Conservation (phyloP, 768 basidiomycete genomes). For the Lactarius evosmus region DNA sequence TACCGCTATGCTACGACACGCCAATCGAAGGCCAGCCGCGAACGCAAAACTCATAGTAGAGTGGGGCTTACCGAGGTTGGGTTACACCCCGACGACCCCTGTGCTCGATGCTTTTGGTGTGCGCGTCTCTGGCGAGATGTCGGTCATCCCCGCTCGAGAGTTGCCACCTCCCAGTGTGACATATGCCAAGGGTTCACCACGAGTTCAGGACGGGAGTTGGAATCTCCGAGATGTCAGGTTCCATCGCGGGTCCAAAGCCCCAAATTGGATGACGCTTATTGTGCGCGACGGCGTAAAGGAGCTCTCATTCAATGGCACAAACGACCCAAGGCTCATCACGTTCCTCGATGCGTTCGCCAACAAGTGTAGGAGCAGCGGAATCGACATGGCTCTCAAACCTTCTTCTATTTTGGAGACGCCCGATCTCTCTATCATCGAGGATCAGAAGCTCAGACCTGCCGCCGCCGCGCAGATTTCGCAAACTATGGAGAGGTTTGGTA, state of each 20-base stretch:
- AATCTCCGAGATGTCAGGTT: slow-evolving; percentile 74
- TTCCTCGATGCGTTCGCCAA: slow-evolving; percentile 52
- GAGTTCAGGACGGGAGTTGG: slow-evolving; percentile 64
- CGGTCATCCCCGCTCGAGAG: slow-evolving; percentile 60
- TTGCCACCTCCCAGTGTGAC: slow-evolving; percentile 55
- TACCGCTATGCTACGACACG: slow-evolving; percentile 63
- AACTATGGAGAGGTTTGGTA: slow-evolving; percentile 28
- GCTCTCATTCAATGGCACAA: slow-evolving; percentile 39
- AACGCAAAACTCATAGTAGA: slow-evolving; percentile 59
- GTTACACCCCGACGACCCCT: slow-evolving; percentile 41
- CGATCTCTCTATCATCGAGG: slow-evolving; percentile 38
- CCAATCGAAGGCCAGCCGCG: slow-evolving; percentile 57
- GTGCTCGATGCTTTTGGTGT: slow-evolving; percentile 54
- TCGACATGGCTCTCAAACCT: slow-evolving; percentile 35
- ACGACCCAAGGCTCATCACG: slow-evolving; percentile 40
- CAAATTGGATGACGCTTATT: slow-evolving; percentile 64
- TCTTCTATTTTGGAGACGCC: background rate
- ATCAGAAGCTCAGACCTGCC: slow-evolving; percentile 38
- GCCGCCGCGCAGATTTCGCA: slow-evolving; percentile 34
- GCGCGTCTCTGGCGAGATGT: slow-evolving; percentile 54
- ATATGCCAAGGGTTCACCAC: slow-evolving; percentile 47
- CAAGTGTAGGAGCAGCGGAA: slow-evolving; percentile 60
- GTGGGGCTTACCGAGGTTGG: slow-evolving; percentile 56
- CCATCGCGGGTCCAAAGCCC: slow-evolving; percentile 48
- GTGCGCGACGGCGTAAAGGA: slow-evolving; percentile 48